Conservation (phyloP, 768 basidiomycete species). For the Pleurotus giganteus region DNA sequence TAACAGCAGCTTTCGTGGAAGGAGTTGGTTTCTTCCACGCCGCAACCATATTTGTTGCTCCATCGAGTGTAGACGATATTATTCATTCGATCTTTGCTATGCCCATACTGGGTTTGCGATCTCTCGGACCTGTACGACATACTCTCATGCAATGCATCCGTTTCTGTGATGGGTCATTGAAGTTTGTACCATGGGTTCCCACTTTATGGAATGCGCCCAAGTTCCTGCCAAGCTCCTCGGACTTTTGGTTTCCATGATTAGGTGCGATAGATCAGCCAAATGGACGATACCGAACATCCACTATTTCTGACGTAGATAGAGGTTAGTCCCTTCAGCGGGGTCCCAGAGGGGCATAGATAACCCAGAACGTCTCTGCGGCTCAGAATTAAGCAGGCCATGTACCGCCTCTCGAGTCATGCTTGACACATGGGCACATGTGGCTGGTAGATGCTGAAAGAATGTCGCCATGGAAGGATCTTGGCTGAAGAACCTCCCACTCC, state of each 20-base stretch:
- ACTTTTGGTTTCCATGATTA: background rate
- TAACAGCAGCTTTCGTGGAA: slow-evolving; percentile 25
- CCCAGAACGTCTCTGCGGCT: no score
- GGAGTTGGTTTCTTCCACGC: slow-evolving; percentile 3
- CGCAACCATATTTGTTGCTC: slow-evolving; percentile 2
- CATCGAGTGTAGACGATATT: background rate
- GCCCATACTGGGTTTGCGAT: background rate
- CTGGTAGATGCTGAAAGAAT: slow-evolving; percentile 2
- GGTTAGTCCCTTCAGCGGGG: background rate
- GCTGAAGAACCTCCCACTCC: background rate
- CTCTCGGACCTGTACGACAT: background rate
- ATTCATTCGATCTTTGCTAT: background rate
- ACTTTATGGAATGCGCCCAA: background rate
- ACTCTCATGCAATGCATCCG: background rate
- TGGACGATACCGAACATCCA: background rate
- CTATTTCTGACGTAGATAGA: background rate
- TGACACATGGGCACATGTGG: background rate
- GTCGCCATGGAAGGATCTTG: slow-evolving; percentile 8
- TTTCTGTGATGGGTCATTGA: background rate
- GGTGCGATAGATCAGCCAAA: slow-evolving; percentile 1
- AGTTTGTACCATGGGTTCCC: background rate
- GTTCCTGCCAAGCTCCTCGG: background rate
- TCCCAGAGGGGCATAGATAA: no score
- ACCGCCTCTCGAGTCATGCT: background rate
- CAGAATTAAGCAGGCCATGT: no score